Conservation (phyloP, 768 basidiomycete genomes). For the Kwoniella pini region DNA sequence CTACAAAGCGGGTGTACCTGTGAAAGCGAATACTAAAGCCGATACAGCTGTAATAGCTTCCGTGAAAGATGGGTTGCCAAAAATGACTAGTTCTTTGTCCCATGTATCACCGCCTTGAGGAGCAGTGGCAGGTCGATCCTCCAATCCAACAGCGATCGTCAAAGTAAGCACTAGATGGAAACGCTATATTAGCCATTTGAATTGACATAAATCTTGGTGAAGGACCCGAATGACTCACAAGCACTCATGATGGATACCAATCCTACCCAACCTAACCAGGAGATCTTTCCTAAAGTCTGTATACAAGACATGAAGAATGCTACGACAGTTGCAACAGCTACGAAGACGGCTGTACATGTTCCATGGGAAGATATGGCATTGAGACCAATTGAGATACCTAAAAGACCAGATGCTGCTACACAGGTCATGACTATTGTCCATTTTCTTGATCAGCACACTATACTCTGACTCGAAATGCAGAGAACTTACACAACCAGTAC, state of each 20-base stretch:
- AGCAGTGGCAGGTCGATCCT: constrained; percentile 34
- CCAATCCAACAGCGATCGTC: constrained; percentile 35
- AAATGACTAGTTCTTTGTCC: constrained; percentile 29
- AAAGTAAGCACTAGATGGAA: constrained; percentile 21
- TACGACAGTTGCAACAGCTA: constrained; percentile 47
- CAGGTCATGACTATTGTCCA: constrained; percentile 5
- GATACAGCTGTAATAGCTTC: constrained; percentile 51
- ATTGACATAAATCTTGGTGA: not conserved
- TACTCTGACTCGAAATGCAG: not conserved
- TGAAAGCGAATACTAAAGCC: constrained; percentile 50
- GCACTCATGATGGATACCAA: constrained; percentile 12
- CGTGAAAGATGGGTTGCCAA: constrained; percentile 37
- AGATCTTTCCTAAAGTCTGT: constrained; percentile 51
- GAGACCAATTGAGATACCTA: constrained; percentile 48
- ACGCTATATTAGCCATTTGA: not conserved
- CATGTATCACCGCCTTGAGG: constrained; percentile 23
- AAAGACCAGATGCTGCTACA: constrained; percentile 44
- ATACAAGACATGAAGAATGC: constrained; percentile 37
- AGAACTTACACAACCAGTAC: constrained; percentile 31
- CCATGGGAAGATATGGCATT: constrained; percentile 52
- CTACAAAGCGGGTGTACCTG: constrained; percentile 36
- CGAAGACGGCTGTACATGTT: constrained; percentile 55
- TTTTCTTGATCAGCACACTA: not conserved
- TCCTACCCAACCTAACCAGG: constrained; percentile 46
- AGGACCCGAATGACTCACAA: not conserved